Base-by-base conservation (phyloP, 2,329 filamentous ascomycete species). In the Paracorniculantispora psalliotae region DNA sequence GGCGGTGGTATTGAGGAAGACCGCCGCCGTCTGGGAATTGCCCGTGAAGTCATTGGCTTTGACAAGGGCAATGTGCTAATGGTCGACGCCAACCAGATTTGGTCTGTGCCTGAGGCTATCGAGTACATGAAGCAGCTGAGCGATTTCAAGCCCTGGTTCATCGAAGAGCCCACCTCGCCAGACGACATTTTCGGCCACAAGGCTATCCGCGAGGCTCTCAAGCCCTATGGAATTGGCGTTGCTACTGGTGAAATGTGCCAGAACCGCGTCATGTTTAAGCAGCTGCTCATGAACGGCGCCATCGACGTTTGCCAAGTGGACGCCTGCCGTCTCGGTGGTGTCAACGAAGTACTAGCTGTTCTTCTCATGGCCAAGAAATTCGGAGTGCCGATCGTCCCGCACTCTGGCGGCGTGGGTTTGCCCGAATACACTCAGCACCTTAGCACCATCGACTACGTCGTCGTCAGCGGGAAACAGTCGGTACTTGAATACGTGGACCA, bases 231-330 rank as follows among this genome's bases (percentile, higher is more conserved):
- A 59, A 91, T 96, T 67, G 90, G 90, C 60, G 92, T 96, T 5
- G 92, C 92, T 8, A 96, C 92, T 0, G 92, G 92, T 63, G 92
- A 96, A 77, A 96, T 96, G 91, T 94, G 91, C 77, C 92, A 96
- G 78, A 96, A 96, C 79, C 86, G 92, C 41, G 90, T 96, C 64
- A 85, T 96, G 68, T 96, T 96, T 84, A 96, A 96, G 81, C 92
- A 96, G 75, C 83, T 96, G 61, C 82, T 96, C 54, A 84, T 87
- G 71, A 79, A 85, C 2, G 88, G 88, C 53, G 90, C 91, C 61
- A 90, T 96, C 66, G 91, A 94, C 68, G 85, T 96, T 21, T 91
- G 91, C 71, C 92, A 96, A 74, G 89, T 94, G 66, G 92, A 96
- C 67, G 92, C 92, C 3, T 96, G 91, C 78, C 87, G 92, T 26